These are phyloP conservation scores for Acanthamoeba healyi DNA, from an alignment of 208 protist genomes.

Conservation along the genomic window DNA sequence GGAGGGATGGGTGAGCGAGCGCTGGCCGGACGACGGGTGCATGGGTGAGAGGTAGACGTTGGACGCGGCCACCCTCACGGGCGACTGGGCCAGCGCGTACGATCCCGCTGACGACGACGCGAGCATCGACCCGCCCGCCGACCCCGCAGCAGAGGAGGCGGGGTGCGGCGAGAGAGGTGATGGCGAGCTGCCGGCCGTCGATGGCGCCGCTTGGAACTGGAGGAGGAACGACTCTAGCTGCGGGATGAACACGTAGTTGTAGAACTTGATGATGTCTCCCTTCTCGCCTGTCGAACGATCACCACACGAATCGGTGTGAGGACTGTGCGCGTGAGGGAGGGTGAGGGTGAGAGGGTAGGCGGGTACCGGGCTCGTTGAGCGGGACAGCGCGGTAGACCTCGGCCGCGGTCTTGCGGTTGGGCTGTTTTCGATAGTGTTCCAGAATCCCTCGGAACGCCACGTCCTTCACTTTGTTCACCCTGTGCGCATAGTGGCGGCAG, in stretches of 20 bases:
- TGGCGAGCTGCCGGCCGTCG: neutral
- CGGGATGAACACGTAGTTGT: conserved; percentile 58
- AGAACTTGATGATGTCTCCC: conserved; percentile 64
- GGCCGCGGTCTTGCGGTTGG: conserved; percentile 32
- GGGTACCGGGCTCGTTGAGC: conserved; percentile 27
- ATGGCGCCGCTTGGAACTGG: conserved; percentile 29
- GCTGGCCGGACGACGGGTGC: conserved; percentile 1
- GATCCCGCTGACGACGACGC: neutral
- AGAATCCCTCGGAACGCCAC: conserved; percentile 56
- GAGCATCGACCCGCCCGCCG: neutral
- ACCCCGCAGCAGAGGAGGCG: neutral
- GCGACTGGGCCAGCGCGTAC: conserved; percentile 19
- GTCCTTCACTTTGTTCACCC: conserved; percentile 65
- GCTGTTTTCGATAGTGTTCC: conserved; percentile 67
- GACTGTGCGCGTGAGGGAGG: neutral
- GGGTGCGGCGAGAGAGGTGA: neutral
- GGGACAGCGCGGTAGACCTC: conserved; percentile 38
- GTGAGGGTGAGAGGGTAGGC: neutral
- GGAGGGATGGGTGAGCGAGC: neutral
- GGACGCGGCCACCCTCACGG: neutral
- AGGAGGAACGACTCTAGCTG: conserved; percentile 41
- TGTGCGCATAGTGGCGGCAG: neutral
- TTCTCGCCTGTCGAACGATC: conserved; percentile 45
- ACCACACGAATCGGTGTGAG: too few species aligned
- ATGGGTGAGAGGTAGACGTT: conserved; percentile 60